Conservation (phyloP, 257 asterid species). For the Ilex aquifolium region DNA sequence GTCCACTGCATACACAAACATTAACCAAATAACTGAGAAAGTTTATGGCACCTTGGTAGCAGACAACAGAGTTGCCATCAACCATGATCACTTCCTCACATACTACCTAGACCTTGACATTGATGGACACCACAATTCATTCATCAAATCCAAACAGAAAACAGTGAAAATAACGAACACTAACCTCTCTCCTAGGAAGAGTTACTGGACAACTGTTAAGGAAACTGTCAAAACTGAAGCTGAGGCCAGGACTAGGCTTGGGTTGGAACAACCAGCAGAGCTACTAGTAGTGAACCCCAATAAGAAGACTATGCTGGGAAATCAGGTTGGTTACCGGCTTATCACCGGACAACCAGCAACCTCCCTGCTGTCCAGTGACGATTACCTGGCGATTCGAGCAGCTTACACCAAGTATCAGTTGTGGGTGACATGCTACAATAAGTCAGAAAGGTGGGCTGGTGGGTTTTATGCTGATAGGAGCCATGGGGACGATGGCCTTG, state of each 20-base stretch:
- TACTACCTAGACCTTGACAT: conserved; percentile 68
- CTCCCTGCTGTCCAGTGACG: conserved; percentile 40
- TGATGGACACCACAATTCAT: conserved; percentile 48
- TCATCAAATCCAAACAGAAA: conserved; percentile 40
- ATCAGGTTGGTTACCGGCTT: conserved; percentile 50
- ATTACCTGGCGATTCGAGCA: conserved; percentile 58
- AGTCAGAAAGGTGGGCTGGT: conserved; percentile 67
- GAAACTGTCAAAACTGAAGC: conserved; percentile 47
- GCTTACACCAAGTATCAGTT: conserved; percentile 56
- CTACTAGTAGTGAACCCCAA: conserved; percentile 47
- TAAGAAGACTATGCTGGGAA: conserved; percentile 50
- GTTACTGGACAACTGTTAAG: conserved; percentile 50
- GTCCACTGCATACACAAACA: conserved; percentile 32
- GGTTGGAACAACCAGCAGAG: conserved; percentile 34
- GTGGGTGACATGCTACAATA: conserved; percentile 53
- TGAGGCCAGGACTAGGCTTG: conserved; percentile 32
- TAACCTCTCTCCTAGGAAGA: conserved; percentile 46
- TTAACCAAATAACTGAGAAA: conserved; percentile 17
- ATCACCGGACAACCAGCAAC: conserved; percentile 38
- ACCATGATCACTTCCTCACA: conserved; percentile 63
- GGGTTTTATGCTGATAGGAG: conserved; percentile 63
- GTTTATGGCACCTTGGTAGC: conserved; percentile 53
- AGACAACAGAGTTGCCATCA: conserved; percentile 39
- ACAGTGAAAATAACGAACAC: conserved; percentile 11
- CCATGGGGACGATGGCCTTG: conserved; percentile 63